Evolutionary conservation across 129 eudicot genomes (phyloP).

Genomic region (Erigeron canadensis): DNA sequence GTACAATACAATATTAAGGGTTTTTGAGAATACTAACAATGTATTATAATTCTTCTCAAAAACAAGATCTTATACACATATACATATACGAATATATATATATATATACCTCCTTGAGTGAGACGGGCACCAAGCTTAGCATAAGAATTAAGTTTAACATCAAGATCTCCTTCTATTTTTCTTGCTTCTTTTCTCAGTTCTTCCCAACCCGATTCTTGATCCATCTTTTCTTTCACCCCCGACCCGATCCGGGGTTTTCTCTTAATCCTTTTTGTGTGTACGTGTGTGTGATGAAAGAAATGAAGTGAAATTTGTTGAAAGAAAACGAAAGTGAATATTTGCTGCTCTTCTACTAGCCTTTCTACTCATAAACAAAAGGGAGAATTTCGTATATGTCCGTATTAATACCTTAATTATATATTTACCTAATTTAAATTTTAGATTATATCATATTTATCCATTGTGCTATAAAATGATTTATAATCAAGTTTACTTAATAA

Average conservation of each 20-base stretch:
- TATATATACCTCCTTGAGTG: conserved; percentile 57
- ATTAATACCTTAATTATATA: too few relatives aligned
- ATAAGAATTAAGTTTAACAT: conserved; percentile 89
- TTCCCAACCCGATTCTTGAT: conserved; percentile 97
- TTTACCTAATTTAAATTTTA: too few relatives aligned
- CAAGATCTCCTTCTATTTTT: conserved; percentile 95
- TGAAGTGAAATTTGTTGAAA: conserved; percentile 12
- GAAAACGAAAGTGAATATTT: conserved; percentile 5
- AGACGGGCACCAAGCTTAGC: conserved; percentile 93
- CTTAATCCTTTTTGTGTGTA: not conserved
- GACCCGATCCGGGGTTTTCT: conserved; percentile 5
- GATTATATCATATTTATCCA: too few relatives aligned
- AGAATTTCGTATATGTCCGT: too few relatives aligned
- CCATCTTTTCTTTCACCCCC: conserved; percentile 25
- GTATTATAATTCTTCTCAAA: not conserved
- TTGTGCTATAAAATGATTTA: too few relatives aligned
- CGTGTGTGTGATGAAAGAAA: not conserved
- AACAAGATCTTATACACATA: not conserved
- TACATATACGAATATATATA: not conserved
- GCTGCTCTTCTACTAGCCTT: conserved; percentile 25
- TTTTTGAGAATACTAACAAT: not conserved
- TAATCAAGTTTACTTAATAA: too few relatives aligned
- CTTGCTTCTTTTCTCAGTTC: conserved; percentile 96
- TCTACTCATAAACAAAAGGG: too few relatives aligned
- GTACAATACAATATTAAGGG: too few relatives aligned